Evolutionary conservation across 2,329 filamentous ascomycete species (phyloP).

Genomic region (Tolypocladium endophyticum): DNA sequence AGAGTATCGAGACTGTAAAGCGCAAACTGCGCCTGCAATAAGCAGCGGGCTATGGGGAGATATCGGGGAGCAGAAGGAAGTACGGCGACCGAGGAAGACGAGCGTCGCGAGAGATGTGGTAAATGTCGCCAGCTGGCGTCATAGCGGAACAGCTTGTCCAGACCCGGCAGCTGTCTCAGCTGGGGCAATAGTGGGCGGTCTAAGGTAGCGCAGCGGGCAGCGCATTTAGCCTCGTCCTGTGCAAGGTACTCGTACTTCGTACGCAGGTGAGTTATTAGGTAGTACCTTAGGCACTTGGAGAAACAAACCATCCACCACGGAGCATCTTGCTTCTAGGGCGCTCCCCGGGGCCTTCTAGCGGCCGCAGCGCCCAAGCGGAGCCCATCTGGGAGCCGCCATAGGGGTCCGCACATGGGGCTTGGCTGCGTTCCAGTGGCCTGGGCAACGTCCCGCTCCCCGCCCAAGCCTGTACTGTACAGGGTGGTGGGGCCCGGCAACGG

Average conservation of each 20-base stretch:
- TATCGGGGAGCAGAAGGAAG: not conserved
- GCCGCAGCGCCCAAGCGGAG: not conserved
- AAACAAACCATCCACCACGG: not conserved
- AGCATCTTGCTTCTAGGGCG: not conserved
- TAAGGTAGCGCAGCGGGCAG: not conserved
- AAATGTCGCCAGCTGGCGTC: not conserved
- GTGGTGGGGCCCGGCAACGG: constrained; percentile 7
- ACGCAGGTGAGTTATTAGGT: too few relatives aligned
- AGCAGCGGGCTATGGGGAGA: too few relatives aligned
- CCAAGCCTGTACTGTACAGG: not conserved
- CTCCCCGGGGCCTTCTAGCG: not conserved
- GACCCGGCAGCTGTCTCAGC: not conserved
- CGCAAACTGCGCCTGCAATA: not conserved
- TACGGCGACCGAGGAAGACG: not conserved
- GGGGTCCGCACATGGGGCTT: not conserved
- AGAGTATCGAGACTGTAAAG: not conserved
- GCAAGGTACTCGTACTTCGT: too few relatives aligned
- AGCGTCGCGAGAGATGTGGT: not conserved
- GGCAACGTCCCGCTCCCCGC: not conserved
- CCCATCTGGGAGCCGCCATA: not conserved
- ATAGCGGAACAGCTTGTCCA: not conserved
- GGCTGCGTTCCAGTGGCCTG: not conserved
- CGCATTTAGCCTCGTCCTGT: too few relatives aligned
- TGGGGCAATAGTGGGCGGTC: not conserved
- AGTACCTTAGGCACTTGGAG: too few relatives aligned